phyloP scores from a whole-genome alignment of 768 basidiomycete genomes.

The Multifurca ochricompacta region DNA sequence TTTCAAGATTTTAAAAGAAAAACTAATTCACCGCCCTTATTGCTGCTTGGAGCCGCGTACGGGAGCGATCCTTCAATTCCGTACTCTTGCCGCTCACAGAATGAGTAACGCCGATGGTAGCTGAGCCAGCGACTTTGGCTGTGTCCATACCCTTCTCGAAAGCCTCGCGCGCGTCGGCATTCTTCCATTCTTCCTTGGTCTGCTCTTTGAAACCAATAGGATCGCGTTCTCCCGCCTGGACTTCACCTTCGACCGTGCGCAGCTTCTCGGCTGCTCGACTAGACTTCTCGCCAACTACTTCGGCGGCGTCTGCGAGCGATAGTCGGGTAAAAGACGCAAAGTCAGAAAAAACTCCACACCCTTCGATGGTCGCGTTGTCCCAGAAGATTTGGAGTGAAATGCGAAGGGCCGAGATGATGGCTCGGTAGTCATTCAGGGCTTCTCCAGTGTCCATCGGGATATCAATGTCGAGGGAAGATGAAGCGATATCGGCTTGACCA shows the following conservation, averaged over 20 bases:
- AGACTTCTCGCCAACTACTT: slow-evolving; percentile 47
- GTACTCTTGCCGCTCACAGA: slow-evolving; percentile 40
- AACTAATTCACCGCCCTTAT: slow-evolving; percentile 39
- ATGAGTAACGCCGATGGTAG: slow-evolving; percentile 34
- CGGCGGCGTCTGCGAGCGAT: slow-evolving; percentile 59
- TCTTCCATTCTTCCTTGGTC: slow-evolving; percentile 36
- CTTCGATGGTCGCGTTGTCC: slow-evolving; percentile 46
- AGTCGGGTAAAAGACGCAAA: slow-evolving; percentile 58
- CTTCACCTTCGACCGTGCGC: slow-evolving; percentile 47
- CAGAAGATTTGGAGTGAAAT: slow-evolving; percentile 46
- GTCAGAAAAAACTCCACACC: slow-evolving; percentile 47
- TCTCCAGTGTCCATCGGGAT: slow-evolving; percentile 34
- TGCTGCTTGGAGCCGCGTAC: slow-evolving; percentile 39
- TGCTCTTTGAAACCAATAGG: slow-evolving; percentile 46
- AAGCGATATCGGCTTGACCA: slow-evolving; percentile 42
- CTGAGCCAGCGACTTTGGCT: slow-evolving; percentile 48
- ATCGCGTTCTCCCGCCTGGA: slow-evolving; percentile 54
- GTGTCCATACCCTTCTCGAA: slow-evolving; percentile 67
- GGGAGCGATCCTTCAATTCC: slow-evolving; percentile 34
- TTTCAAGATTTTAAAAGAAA: not conserved
- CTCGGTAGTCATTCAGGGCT: slow-evolving; percentile 41
- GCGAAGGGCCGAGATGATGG: slow-evolving; percentile 43
- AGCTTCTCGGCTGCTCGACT: slow-evolving; percentile 43
- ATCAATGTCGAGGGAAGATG: slow-evolving; percentile 30
- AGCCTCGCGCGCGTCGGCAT: slow-evolving; percentile 40